These are phyloP conservation scores for Orobanche coerulescens DNA, from an alignment of 257 asterid genomes.

Conservation along the genomic window DNA sequence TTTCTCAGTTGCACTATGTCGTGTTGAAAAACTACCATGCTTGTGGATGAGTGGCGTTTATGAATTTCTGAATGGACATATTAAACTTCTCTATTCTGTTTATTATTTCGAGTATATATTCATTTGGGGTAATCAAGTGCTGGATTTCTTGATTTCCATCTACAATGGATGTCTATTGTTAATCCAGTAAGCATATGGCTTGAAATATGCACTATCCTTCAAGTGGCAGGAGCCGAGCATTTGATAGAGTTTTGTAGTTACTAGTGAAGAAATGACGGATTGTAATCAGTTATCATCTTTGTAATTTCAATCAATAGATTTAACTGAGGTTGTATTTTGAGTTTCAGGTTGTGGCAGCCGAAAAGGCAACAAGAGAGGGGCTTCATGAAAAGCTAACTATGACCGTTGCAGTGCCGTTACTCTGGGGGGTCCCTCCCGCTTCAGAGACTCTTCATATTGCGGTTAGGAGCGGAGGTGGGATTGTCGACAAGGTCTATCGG, in stretches of 20 bases:
- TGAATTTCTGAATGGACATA: background rate
- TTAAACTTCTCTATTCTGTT: background rate
- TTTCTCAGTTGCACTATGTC: background rate
- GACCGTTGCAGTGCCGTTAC: slow-evolving; percentile 93
- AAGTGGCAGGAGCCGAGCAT: too few species aligned
- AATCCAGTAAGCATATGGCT: too few species aligned
- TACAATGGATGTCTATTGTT: too few species aligned
- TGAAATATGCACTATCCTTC: too few species aligned
- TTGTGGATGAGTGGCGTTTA: background rate
- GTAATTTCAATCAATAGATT: background rate
- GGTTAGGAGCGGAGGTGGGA: slow-evolving; percentile 89
- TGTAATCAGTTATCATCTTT: too few species aligned
- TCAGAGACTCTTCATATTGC: slow-evolving; percentile 95
- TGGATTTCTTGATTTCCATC: too few species aligned
- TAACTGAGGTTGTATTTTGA: background rate
- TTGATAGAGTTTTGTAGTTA: too few species aligned
- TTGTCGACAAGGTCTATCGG: slow-evolving; percentile 92
- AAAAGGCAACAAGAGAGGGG: slow-evolving; percentile 67
- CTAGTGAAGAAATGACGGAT: too few species aligned
- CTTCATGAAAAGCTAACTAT: slow-evolving; percentile 83
- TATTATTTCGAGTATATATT: too few species aligned
- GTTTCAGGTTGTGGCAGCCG: slow-evolving; percentile 74
- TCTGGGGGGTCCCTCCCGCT: slow-evolving; percentile 99
- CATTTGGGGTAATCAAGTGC: too few species aligned
- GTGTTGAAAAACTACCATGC: background rate